Base-by-base conservation (phyloP, 805 yeast species). In the Metschnikowia koreensis region DNA sequence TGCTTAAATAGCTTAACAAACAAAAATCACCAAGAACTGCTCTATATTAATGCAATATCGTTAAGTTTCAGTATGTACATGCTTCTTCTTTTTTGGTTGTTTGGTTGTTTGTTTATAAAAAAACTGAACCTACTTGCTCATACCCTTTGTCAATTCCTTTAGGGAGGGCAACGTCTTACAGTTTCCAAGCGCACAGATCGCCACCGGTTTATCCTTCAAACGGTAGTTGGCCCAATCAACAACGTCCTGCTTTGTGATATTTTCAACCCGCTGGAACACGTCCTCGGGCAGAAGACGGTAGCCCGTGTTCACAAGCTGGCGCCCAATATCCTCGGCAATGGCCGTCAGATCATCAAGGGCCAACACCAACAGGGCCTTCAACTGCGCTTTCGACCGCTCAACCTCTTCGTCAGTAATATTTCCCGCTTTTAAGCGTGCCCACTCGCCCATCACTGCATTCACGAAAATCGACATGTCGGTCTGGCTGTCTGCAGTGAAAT, bases 271-370 rank as follows among this genome's bases (percentile, higher is more conserved):
- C 51, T 79, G 76, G 63, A 86, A 87, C 11, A 86, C 85, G 57
- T 85, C 89, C 64, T 84, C 87, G 5, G 94, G 91, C 7, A 86
- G 71, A 57, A 86, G 74, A 60, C 90, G 75, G 61, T 73, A 79
- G 31, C 99, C 99, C 3, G 98, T 92, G 48, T 97, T 93, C 41
- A 94, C 96, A 50, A 94, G 77, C 69, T 94, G 99, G 70, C 99
- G 85, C 28, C 99, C 99, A 61, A 94, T 90, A 70, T 94, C 98
- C 72, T 94, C 99, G 33, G 97, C 97, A 46, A 91, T 83, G 7
- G 97, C 93, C 7, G 98, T 91, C 12, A 97, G 85, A 55, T 97
- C 97, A 69, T 94, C 99, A 43, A 94, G 77, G 6, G 97, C 88
- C 51, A 94, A 76, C 46, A 94, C 77, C 50, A 94, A 76, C 0